phyloP scores from a whole-genome alignment of 768 basidiomycete species.

The Auriscalpium microsporum region DNA sequence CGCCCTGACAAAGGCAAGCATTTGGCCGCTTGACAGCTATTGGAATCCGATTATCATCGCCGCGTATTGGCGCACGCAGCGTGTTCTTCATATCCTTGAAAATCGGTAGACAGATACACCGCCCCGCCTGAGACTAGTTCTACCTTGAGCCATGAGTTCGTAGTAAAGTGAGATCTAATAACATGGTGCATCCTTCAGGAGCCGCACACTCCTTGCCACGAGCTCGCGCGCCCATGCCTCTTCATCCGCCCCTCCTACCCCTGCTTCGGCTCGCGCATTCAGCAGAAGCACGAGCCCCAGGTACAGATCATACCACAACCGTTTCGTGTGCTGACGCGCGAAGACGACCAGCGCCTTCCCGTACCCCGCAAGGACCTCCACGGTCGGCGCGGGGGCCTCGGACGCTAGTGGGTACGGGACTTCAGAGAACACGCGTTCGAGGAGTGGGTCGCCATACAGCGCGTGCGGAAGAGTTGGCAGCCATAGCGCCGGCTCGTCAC shows the following conservation, averaged over 20 bases:
- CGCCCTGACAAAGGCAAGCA: no score
- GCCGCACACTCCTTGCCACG: conserved; percentile 24
- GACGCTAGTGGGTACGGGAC: conserved; percentile 1
- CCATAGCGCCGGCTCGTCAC: conserved; percentile 31
- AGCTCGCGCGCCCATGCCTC: conserved; percentile 32
- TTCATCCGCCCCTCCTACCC: conserved; percentile 17
- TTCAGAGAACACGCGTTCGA: conserved; percentile 53
- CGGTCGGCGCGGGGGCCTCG: conserved; percentile 26
- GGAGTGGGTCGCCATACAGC: conserved; percentile 69
- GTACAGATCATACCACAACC: conserved; percentile 70
- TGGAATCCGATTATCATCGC: no score
- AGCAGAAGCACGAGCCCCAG: conserved; percentile 46
- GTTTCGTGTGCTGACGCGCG: conserved; percentile 63
- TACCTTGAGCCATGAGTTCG: no score
- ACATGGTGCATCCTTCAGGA: conserved; percentile 43
- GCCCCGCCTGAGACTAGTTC: no score
- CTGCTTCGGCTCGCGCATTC: conserved; percentile 24
- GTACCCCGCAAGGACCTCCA: conserved; percentile 56
- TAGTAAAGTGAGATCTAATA: conserved; percentile 23
- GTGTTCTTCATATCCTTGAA: no score
- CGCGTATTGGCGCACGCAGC: no score
- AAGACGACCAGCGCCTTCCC: conserved; percentile 43
- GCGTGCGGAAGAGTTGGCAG: conserved; percentile 35
- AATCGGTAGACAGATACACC: no score
- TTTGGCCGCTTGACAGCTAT: no score